Evolutionary conservation across 2,329 filamentous ascomycete species (phyloP).

Genomic region (Aspergillus intermedius): DNA sequence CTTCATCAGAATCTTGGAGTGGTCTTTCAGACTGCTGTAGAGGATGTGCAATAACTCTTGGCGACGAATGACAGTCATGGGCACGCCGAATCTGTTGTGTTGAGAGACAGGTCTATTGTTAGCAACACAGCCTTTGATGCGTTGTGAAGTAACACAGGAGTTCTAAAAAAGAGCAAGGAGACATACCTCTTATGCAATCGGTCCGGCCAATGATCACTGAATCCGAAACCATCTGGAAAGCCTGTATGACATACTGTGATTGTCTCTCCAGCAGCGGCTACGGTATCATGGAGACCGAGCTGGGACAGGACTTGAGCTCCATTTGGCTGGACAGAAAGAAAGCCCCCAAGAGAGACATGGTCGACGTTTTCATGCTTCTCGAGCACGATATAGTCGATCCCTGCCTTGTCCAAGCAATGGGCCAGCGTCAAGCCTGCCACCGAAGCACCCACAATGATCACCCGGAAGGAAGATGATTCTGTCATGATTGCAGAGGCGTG

Average conservation of each 20-base stretch:
- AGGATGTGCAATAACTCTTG: conserved; percentile 30
- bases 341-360: conserved; percentile 40
- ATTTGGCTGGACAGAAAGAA: conserved; percentile 42
- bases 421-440: conserved; percentile 43
- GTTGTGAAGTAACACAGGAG: no score
- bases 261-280: conserved; percentile 4
- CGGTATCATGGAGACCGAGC: conserved; percentile 35
- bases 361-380: conserved; percentile 31
- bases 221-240: neutral
- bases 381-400: conserved; percentile 45
- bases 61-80: conserved; percentile 28
- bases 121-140: no score
- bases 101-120: no score
- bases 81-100: conserved; percentile 2
- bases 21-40: conserved; percentile 23
- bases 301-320: conserved; percentile 46
- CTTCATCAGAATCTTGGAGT: conserved; percentile 21
- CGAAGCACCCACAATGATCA: conserved; percentile 44
- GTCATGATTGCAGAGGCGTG: no score
- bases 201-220: neutral
- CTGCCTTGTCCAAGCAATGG: conserved; percentile 37
- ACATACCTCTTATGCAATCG: neutral
- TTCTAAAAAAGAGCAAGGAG: neutral
- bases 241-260: neutral
- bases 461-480: neutral